Evolutionary conservation across 257 asterid species (phyloP).

Genomic region (Solanum habrochaites): DNA sequence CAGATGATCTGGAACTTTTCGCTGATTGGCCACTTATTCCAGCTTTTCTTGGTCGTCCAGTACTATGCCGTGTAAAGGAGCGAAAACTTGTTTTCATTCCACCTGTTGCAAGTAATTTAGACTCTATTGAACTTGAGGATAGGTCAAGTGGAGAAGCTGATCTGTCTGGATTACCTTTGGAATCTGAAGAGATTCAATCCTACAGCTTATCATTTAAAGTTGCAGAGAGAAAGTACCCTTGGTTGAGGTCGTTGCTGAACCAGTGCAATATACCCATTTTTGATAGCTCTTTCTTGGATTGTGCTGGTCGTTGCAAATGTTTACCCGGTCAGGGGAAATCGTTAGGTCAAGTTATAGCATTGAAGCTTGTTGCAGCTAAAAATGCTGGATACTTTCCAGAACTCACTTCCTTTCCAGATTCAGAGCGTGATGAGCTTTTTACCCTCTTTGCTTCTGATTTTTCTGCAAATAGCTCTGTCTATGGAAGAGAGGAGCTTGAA

Average conservation of each 20-base stretch:
- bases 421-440: conserved; percentile 65
- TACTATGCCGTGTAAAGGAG: conserved; percentile 81
- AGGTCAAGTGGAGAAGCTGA: conserved; percentile 24
- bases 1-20: conserved; percentile 62
- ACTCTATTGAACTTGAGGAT: conserved; percentile 14
- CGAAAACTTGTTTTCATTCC: conserved; percentile 71
- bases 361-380: conserved; percentile 82
- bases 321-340: conserved; percentile 63
- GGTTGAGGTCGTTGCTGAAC: conserved; percentile 73
- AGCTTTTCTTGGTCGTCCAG: conserved; percentile 92
- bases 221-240: conserved; percentile 57
- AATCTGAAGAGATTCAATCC: conserved; percentile 26
- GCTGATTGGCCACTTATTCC: conserved; percentile 98
- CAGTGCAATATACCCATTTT: conserved; percentile 77
- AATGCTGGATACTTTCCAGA: conserved; percentile 69
- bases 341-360: conserved; percentile 55
- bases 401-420: conserved; percentile 39
- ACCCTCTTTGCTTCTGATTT: conserved; percentile 65
- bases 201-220: conserved; percentile 37
- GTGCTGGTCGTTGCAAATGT: conserved; percentile 59
- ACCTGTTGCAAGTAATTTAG: conserved; percentile 28
- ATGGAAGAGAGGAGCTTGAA: conserved; percentile 69
- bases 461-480: conserved; percentile 34
- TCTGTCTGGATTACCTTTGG: conserved; percentile 25
- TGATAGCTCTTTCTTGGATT: conserved; percentile 73